Base-by-base conservation (phyloP, 495 filamentous ascomycete genomes). In the Trichoderma reesei region DNA sequence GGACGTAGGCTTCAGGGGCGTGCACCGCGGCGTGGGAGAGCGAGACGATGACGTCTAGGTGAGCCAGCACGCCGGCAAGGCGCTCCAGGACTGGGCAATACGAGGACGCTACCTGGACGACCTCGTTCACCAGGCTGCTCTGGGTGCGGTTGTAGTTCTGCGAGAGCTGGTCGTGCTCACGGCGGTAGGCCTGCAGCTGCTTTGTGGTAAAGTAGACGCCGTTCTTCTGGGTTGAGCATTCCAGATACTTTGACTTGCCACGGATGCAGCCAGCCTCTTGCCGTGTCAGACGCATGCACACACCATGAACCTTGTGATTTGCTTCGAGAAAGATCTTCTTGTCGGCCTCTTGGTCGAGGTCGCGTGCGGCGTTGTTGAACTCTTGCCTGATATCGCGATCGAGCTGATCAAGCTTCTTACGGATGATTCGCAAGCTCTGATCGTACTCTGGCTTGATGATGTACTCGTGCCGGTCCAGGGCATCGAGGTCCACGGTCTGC, bases 381-480 rank as follows among this genome's bases (percentile, higher is more conserved):
- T 99, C 94, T 26, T 78, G 76, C 42, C 91, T 82, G 90, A 99
- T 97, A 34, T 92, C 87, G 38, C 86, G 79, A 48, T 85, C 85
- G 20, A 96, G 77, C 73, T 88, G 91, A 68, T 98, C 93, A 16
- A 99, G 85, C 72, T 89, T 91, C 75, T 90, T 96, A 10, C 91
- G 85, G 69, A 99, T 92, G 39, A 90, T 86, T 31, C 89, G 86
- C 14, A 99, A 79, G 61, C 87, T 82, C 37, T 98, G 94, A 68
- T 97, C 95, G 65, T 97, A 99, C 70, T 98, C 95, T 1, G 94
- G 91, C 75, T 98, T 99, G 80, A 99, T 98, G 69, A 95, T 92
- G 73, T 92, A 99, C 74, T 99, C 94, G 71, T 99, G 94, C 70
- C 94, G 92, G 65, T 98, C 93, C 46, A 98, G 82, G 7, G 94